A percentile compares a stretch with the other conserved stretches of the same genome.
These are phyloP conservation scores for Plenodomus tracheiphilus DNA, from an alignment of 2,329 filamentous ascomycete species.

Conservation along the genomic window DNA sequence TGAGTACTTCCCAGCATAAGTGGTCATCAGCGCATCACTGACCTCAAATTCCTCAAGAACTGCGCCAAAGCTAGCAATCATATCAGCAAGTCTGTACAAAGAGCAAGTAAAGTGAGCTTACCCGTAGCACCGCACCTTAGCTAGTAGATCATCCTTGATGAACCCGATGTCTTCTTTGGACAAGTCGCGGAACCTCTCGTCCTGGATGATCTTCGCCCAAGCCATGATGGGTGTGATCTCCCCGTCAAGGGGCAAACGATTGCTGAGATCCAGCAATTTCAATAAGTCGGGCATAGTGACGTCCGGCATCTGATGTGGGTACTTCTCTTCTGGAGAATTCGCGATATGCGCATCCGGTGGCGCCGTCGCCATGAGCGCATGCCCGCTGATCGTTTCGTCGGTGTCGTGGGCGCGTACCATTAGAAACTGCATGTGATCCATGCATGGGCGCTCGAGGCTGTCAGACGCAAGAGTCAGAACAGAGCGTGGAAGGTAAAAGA, in stretches of 20 bases:
- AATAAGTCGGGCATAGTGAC: slow-evolving; percentile 71
- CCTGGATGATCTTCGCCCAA: slow-evolving; percentile 75
- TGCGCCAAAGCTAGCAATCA: slow-evolving; percentile 61
- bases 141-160: slow-evolving; percentile 72
- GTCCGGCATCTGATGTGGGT: slow-evolving; percentile 76
- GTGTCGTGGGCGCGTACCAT: slow-evolving; percentile 60
- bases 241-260: slow-evolving; percentile 78
- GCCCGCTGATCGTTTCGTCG: slow-evolving; percentile 70
- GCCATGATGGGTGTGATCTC: slow-evolving; percentile 97
- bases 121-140: slow-evolving; percentile 92
- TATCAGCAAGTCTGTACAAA: slow-evolving; percentile 9
- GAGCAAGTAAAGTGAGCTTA: slow-evolving; percentile 52
- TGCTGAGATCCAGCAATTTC: slow-evolving; percentile 82
- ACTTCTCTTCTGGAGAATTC: slow-evolving; percentile 58
- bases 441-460: slow-evolving; percentile 90
- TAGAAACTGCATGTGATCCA: slow-evolving; percentile 84
- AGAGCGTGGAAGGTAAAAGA: slow-evolving; percentile 23
- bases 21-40: slow-evolving; percentile 73
- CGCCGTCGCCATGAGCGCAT: slow-evolving; percentile 91
- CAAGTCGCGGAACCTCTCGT: slow-evolving; percentile 64
- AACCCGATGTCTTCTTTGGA: slow-evolving; percentile 68
- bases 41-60: slow-evolving; percentile 75
- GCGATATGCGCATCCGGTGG: slow-evolving; percentile 70
- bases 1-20: slow-evolving; percentile 62
- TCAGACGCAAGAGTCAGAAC: slow-evolving; percentile 35